Evolutionary conservation across 352 stramenopile species (phyloP).

Genomic region (Pythium aquatile): DNA sequence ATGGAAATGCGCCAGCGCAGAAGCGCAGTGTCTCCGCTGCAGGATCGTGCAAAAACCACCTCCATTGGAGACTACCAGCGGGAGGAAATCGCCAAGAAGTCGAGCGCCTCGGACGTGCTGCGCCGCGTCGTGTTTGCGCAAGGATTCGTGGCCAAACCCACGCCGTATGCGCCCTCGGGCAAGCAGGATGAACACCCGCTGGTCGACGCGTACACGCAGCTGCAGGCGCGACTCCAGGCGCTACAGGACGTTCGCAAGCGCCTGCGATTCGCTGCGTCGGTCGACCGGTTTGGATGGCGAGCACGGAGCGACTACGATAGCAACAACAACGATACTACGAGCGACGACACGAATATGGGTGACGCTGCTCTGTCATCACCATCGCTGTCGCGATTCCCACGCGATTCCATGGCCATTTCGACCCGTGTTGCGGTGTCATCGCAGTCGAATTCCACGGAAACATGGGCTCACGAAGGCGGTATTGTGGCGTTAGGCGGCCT

Average conservation of each 20-base stretch:
- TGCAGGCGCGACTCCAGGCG: conserved; percentile 57
- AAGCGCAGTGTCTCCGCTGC: not conserved
- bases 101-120: not conserved
- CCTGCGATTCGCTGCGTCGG: conserved; percentile 40
- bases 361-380: not conserved
- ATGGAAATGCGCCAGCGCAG: conserved; percentile 1
- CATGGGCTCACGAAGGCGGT: conserved; percentile 26
- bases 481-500: conserved; percentile 55
- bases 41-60: not conserved
- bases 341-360: conserved; percentile 7
- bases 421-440: conserved; percentile 57
- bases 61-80: conserved; percentile 2
- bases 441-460: conserved; percentile 12
- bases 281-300: not conserved
- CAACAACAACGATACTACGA: not conserved
- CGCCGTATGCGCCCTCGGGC: conserved; percentile 58
- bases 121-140: conserved; percentile 41
- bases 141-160: conserved; percentile 61
- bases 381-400: not conserved
- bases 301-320: not conserved
- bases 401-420: conserved; percentile 46
- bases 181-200: conserved; percentile 59
- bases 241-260: conserved; percentile 45
- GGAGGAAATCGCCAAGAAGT: conserved; percentile 4
- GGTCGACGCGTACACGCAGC: conserved; percentile 48